These are phyloP conservation scores for Metschnikowia shivogae DNA, from an alignment of 805 yeast species.

Conservation along the genomic window DNA sequence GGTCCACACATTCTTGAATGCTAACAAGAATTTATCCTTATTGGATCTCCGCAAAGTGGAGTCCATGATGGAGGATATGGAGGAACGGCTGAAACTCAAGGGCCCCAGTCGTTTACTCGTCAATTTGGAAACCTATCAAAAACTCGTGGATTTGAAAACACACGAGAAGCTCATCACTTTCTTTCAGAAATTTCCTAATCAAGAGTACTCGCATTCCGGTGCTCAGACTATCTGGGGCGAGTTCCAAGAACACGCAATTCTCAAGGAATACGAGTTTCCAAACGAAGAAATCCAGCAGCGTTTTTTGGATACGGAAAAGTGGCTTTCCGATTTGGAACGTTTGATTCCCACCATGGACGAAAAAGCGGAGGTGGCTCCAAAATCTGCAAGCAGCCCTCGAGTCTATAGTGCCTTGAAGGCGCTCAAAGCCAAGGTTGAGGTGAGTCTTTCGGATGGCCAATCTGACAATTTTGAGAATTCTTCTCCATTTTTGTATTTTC, in stretches of 20 bases:
- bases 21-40: conserved; percentile 16
- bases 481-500: conserved; percentile 20
- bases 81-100: conserved; percentile 22
- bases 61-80: conserved; percentile 22
- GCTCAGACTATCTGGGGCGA: conserved; percentile 22
- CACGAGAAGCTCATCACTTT: conserved; percentile 29
- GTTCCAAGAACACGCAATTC: conserved; percentile 20
- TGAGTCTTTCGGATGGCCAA: conserved; percentile 24
- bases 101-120: conserved; percentile 26
- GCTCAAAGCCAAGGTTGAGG: conserved; percentile 20
- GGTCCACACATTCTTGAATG: conserved; percentile 16
- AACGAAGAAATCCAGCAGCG: conserved; percentile 11
- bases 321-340: conserved; percentile 20
- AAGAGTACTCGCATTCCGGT: conserved; percentile 19
- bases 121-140: conserved; percentile 18
- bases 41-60: conserved; percentile 25
- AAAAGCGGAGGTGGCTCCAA: conserved; percentile 1
- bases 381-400: conserved; percentile 18
- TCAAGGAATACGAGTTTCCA: conserved; percentile 12
- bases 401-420: conserved; percentile 20
- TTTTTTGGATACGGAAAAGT: conserved; percentile 20
- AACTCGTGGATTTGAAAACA: conserved; percentile 19
- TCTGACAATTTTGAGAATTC: conserved; percentile 23
- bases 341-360: conserved; percentile 12
- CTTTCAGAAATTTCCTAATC: conserved; percentile 16